Base-by-base conservation (phyloP, 352 stramenopile species). In the Vaucheria bursata region DNA sequence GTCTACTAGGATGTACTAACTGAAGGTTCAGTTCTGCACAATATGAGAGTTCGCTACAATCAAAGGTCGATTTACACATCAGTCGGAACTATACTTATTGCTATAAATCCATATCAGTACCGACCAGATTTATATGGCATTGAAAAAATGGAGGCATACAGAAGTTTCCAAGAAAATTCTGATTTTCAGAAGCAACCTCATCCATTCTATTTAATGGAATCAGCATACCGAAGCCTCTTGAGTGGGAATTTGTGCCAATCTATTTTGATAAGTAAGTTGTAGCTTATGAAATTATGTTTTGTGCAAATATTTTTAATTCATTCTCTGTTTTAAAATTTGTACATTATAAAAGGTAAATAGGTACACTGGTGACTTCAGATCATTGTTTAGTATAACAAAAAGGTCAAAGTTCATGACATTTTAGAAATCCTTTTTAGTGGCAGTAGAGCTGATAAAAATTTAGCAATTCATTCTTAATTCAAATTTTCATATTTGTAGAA, bases 211-310 rank as follows among this genome's bases (percentile, higher is more conserved):
- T 70, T 80, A 25, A 80, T 80, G 75, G 75, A 80, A 34, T 70
- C 77, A 12, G 75, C 75, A 7, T 80, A 80, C 67, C 73, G 75
- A 37, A 70, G 75, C 1, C 75, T 80, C 29, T 71, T 80, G 33
- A 74, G 68, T 1, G 75, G 77, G 50, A 8, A 50, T 2, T 29
- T 50, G 8, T 93, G 93, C 85, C 89, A 94, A 74, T 92, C 87
- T 49, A 93, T 95, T 70, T 82, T 95, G n/a, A 90, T 95, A 18
- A 92, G 88, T n/a, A n/a, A n/a, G n/a, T n/a, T n/a, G n/a, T n/a
- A n/a, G n/a, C n/a, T n/a, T n/a, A n/a, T n/a, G n/a, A n/a, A n/a
- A n/a, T n/a, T n/a, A n/a, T n/a, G n/a, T n/a, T n/a, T n/a, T n/a
- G n/a, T n/a, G n/a, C n/a, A n/a, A n/a, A n/a, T n/a, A n/a, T n/a